Evolutionary conservation across 495 filamentous ascomycete genomes (phyloP), one percentile per base, ranked within the genome.

Genomic region (Penicillium nucicola): DNA sequence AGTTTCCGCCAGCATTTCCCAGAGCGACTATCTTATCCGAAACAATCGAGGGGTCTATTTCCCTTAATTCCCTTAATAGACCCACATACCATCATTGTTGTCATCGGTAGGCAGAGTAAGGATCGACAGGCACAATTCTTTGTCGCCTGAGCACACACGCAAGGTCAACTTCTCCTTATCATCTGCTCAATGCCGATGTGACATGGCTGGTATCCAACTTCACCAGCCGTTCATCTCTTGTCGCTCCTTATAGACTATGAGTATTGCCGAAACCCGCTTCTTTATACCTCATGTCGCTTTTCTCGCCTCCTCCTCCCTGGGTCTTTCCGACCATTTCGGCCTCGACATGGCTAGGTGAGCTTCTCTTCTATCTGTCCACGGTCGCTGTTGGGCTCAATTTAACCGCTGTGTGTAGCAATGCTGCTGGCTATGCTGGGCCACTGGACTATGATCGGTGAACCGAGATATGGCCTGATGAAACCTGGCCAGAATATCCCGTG

Each of bases 401-500:
- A 33, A 48, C 37, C 25, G 31, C 13, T 19, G 25, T 15, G 31
- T 52, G 20, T 42, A 60, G 57, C 45, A 4, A 56, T 45, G 53
- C 48, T 60, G 9, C 43, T 51, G 13, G 34, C 48, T 19, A 52
- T 60, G 53, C 31, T 60, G 14, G 53, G 48, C n/a, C 53, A 60
- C 9, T 60, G 57, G 57, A 43, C 44, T 8, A 41, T 53, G 18
- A 34, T 56, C 31, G 57, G 57, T 18, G 53, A 53, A 37, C 57
- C 57, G 1, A 48, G 43, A 42, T 60, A 52, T 32, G 57, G 48
- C 22, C 32, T 54, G 5, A 60, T 60, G 57, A 52, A 56, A 36
- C 53, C 53, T 35, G 57, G 49, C 28, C 57, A 60, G 18, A 53
- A 54, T 25, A 56, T 60, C 25, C 57, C 57, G 57, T 60, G 22